Evolutionary conservation across 1,139 yeast species (phyloP).

Genomic region (Yamadazyma jaroonii): DNA sequence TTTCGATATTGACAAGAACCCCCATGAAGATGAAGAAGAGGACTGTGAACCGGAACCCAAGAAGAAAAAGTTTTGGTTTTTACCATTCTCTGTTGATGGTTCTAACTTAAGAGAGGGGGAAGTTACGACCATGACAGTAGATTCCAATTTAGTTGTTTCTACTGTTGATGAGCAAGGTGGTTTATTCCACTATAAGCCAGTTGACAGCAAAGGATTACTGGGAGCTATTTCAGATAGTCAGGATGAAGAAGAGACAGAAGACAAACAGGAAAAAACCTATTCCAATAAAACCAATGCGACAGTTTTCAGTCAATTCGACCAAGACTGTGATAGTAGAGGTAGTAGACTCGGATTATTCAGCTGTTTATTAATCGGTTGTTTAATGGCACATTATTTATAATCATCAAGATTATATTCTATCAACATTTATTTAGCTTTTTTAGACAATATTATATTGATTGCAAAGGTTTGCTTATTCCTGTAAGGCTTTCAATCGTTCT

Average conservation of each 20-base stretch:
- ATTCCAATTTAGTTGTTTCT: constrained; percentile 12
- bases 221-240: constrained; percentile 3
- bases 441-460: background rate
- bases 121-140: constrained; percentile 8
- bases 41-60: constrained; percentile 10
- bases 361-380: constrained; percentile 5
- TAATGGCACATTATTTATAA: constrained; percentile 8
- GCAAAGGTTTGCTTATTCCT: constrained; percentile 50
- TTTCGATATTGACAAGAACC: constrained; percentile 11
- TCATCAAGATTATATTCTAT: background rate
- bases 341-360: constrained; percentile 2
- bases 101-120: background rate
- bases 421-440: no score
- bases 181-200: constrained; percentile 9
- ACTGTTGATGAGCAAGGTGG: constrained; percentile 10
- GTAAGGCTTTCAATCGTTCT: constrained; percentile 81
- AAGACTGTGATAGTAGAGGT: constrained; percentile 6
- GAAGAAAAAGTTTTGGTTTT: constrained; percentile 17
- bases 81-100: constrained; percentile 13
- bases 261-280: background rate
- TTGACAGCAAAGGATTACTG: constrained; percentile 6
- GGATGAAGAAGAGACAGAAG: background rate
- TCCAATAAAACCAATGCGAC: background rate
- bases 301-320: constrained; percentile 3
- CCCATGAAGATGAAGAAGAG: constrained; percentile 8